Percentiles rank a stretch among this genome's conserved stretches.
Conservation (phyloP, 257 asterid species). For the Ocimum tenuiflorum region DNA sequence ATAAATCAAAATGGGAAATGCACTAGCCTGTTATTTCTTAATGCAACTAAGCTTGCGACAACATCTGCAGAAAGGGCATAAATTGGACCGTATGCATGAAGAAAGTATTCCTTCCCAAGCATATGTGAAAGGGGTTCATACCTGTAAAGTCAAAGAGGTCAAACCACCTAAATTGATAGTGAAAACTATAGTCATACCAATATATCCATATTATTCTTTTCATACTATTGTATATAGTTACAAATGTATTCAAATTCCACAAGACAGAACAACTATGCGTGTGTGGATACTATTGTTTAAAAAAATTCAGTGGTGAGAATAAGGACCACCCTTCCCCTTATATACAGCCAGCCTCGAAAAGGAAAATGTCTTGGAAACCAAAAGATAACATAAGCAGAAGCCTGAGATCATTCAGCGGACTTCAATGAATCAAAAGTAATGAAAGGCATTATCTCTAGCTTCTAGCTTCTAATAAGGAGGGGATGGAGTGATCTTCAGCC, state of each 20-base stretch:
- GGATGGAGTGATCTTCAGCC: neutral
- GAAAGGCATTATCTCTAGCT: neutral
- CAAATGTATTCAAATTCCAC: neutral
- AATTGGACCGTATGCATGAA: slow-evolving; percentile 95
- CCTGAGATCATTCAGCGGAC: neutral
- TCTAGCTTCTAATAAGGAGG: neutral
- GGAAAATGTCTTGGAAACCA: neutral
- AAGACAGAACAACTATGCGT: neutral
- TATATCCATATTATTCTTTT: neutral
- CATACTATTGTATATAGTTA: neutral
- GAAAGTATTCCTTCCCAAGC: slow-evolving; percentile 92
- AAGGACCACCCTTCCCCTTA: neutral
- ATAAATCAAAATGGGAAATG: slow-evolving; percentile 4
- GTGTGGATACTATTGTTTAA: neutral
- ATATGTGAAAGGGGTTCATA: slow-evolving; percentile 74
- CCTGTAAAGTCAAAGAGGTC: slow-evolving; percentile 49
- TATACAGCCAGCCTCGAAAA: neutral
- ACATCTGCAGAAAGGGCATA: slow-evolving; percentile 96
- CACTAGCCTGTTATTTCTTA: slow-evolving; percentile 81
- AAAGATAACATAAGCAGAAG: neutral
- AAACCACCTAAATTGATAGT: slow-evolving; percentile 8
- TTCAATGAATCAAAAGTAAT: neutral
- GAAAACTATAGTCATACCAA: neutral
- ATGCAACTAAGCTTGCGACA: slow-evolving; percentile 87
- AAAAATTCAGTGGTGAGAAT: neutral